Conservation (phyloP, 495 filamentous ascomycete genomes). For the Aspergillus nanangensis region DNA sequence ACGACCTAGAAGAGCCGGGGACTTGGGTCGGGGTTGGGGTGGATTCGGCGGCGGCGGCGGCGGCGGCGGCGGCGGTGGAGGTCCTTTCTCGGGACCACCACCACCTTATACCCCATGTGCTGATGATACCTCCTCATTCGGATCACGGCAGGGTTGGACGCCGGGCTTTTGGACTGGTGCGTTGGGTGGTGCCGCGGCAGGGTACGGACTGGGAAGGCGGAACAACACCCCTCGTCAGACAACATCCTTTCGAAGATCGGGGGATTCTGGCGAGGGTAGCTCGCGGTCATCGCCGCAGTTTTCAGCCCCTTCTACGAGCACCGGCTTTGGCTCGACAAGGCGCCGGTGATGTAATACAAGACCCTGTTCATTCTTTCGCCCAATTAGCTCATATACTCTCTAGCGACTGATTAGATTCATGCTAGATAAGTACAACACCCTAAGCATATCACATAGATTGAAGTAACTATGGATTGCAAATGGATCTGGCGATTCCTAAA, state of each 20-base stretch:
- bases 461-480: no score
- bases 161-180: conserved; percentile 89
- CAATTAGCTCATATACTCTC: no score
- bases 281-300: conserved; percentile 46
- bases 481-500: background rate
- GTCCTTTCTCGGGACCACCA: conserved; percentile 50
- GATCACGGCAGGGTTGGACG: conserved; percentile 58
- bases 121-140: no score
- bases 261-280: conserved; percentile 47
- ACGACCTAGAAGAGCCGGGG: conserved; percentile 7
- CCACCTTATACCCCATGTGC: conserved; percentile 61
- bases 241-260: conserved; percentile 10
- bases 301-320: conserved; percentile 62
- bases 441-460: no score
- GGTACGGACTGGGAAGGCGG: conserved; percentile 59
- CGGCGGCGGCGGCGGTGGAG: conserved; percentile 47
- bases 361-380: background rate
- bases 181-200: conserved; percentile 64
- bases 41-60: conserved; percentile 42
- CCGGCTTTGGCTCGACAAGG: conserved; percentile 85
- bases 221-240: conserved; percentile 21
- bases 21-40: conserved; percentile 29
- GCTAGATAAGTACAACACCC: background rate
- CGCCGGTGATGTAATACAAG: conserved; percentile 66
- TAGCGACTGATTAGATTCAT: background rate